Percentiles rank a stretch among this genome's conserved stretches.
These are phyloP conservation scores for Coemansia sp. DNA, from an alignment of 192 early-diverging fungal genomes.

Conservation along the genomic window DNA sequence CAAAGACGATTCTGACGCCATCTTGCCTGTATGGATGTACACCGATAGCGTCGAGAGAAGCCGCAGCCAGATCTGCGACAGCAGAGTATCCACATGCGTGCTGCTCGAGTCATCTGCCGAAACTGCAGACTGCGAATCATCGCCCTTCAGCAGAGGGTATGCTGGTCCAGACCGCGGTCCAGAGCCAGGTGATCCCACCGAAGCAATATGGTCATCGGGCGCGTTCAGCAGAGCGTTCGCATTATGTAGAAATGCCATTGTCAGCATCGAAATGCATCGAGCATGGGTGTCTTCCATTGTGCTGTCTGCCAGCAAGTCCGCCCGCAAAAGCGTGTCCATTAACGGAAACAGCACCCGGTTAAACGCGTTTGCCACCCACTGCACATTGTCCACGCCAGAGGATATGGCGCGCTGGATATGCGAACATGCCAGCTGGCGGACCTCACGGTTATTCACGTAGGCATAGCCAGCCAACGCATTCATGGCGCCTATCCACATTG, in stretches of 20 bases:
- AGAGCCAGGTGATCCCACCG: not conserved
- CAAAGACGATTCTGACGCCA: slow-evolving; percentile 22
- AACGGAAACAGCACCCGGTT: slow-evolving; percentile 87
- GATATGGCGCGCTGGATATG: slow-evolving; percentile 75
- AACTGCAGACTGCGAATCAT: not conserved
- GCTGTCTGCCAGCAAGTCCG: slow-evolving; percentile 63
- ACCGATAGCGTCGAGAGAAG: slow-evolving; percentile 29
- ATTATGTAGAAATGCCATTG: slow-evolving; percentile 52
- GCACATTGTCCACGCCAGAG: slow-evolving; percentile 50
- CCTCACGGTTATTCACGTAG: slow-evolving; percentile 59
- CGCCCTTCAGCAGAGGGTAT: not conserved
- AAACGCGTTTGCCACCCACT: slow-evolving; percentile 67
- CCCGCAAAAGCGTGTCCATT: slow-evolving; percentile 77
- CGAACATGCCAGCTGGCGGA: slow-evolving; percentile 77
- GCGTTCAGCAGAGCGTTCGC: slow-evolving; percentile 15
- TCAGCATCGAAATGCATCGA: slow-evolving; percentile 48
- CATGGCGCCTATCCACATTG: slow-evolving; percentile 47
- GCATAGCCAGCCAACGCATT: slow-evolving; percentile 22
- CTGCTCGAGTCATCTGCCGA: not conserved
- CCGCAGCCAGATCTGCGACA: slow-evolving; percentile 39
- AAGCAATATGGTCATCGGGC: not conserved
- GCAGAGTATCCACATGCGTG: slow-evolving; percentile 6
- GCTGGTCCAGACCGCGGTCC: not conserved
- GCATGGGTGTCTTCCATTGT: slow-evolving; percentile 54
- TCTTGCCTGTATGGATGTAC: slow-evolving; percentile 38